Conservation (phyloP, 1,139 yeast genomes). For the Magnusiomyces suaveolens region DNA sequence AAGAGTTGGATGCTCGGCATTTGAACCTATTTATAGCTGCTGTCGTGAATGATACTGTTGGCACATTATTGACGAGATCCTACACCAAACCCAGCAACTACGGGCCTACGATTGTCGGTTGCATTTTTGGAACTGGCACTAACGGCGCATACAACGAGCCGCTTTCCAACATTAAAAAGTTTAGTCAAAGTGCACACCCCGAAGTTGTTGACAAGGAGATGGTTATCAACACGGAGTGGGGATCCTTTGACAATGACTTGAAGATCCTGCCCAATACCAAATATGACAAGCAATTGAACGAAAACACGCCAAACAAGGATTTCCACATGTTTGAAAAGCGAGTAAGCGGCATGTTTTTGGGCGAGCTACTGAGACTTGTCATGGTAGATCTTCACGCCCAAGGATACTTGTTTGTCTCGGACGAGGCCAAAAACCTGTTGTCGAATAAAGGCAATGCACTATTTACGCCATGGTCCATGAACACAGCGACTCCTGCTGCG, state of each 20-base stretch:
- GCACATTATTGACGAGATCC: conserved; percentile 80
- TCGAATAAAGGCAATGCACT: conserved; percentile 37
- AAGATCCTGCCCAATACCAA: conserved; percentile 62
- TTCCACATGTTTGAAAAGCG: conserved; percentile 89
- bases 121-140: conserved; percentile 93
- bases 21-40: conserved; percentile 74
- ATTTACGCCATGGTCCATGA: conserved; percentile 63
- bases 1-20: conserved; percentile 47
- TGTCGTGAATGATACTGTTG: conserved; percentile 89
- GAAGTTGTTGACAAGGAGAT: conserved; percentile 40
- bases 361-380: conserved; percentile 71
- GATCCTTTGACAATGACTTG: conserved; percentile 80
- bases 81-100: conserved; percentile 54
- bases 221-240: conserved; percentile 97
- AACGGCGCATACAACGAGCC: conserved; percentile 87
- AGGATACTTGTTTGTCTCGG: conserved; percentile 42
- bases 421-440: not conserved
- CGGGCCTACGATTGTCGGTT: conserved; percentile 69
- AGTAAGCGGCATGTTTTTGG: conserved; percentile 88
- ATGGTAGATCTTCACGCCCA: conserved; percentile 55
- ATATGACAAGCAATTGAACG: conserved; percentile 64
- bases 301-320: conserved; percentile 67
- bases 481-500: conserved; percentile 73
- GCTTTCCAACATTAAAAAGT: conserved; percentile 58
- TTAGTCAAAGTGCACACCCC: conserved; percentile 38